Percentiles rank a stretch among this genome's conserved stretches.
These are phyloP conservation scores for Backusella australiensis DNA, from an alignment of 192 early-diverging fungal species.

Conservation along the genomic window DNA sequence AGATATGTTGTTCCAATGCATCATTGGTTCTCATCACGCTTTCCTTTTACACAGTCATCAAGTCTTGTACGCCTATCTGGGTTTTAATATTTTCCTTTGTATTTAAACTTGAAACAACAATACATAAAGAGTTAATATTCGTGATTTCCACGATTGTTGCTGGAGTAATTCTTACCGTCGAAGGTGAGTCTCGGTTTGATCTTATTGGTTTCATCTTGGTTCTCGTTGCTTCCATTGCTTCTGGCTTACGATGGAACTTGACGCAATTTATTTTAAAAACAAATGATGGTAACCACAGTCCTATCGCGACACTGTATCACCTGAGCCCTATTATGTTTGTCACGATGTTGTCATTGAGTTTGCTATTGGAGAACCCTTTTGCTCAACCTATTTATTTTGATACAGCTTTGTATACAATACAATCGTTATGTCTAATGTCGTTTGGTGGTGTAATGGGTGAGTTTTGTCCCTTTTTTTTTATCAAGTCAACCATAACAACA, in stretches of 20 bases:
- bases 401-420: constrained; percentile 29
- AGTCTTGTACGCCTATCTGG: constrained; percentile 65
- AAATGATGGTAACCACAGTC: constrained; percentile 66
- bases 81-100: constrained; percentile 79
- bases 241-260: constrained; percentile 79
- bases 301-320: constrained; percentile 73
- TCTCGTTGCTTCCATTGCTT: constrained; percentile 67
- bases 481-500: background rate
- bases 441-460: constrained; percentile 61
- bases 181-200: constrained; percentile 64
- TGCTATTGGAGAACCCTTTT: constrained; percentile 59
- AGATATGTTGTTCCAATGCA: constrained; percentile 81
- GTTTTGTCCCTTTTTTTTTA: background rate
- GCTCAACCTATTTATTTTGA: constrained; percentile 48
- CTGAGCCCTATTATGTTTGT: constrained; percentile 78
- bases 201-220: constrained; percentile 53
- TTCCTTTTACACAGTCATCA: constrained; percentile 82
- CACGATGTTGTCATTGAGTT: constrained; percentile 55
- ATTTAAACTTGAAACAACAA: constrained; percentile 71
- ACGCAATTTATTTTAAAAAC: constrained; percentile 78
- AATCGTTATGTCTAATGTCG: constrained; percentile 48
- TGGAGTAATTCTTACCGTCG: constrained; percentile 77
- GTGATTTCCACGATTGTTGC: constrained; percentile 71
- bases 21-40: constrained; percentile 78
- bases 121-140: constrained; percentile 49